These are phyloP conservation scores for Lipomyces sp. DNA, from an alignment of 805 yeast genomes.

Conservation along the genomic window DNA sequence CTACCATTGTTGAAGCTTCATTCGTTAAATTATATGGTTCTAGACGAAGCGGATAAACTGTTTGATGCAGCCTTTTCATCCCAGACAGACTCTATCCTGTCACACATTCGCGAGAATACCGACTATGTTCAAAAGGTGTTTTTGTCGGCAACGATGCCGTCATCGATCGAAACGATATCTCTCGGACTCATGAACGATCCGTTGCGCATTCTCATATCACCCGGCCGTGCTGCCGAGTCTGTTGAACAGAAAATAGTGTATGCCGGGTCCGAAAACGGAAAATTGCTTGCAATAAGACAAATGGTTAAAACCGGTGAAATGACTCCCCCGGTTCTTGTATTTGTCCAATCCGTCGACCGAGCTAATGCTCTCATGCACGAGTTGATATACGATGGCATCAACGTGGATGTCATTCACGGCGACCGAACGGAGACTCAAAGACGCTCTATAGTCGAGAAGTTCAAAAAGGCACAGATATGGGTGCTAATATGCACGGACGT, in stretches of 20 bases:
- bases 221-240: constrained; percentile 60
- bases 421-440: constrained; percentile 89
- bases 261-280: constrained; percentile 96
- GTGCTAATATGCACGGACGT: constrained; percentile 96
- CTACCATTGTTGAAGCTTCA: constrained; percentile 57
- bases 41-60: constrained; percentile 95
- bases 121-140: constrained; percentile 61
- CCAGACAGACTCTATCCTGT: constrained; percentile 83
- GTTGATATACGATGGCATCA: constrained; percentile 81
- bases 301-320: constrained; percentile 76
- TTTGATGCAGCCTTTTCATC: constrained; percentile 84
- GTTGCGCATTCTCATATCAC: constrained; percentile 83
- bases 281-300: constrained; percentile 84
- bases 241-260: constrained; percentile 80
- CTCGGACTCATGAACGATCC: constrained; percentile 80
- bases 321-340: constrained; percentile 88
- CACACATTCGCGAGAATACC: constrained; percentile 37
- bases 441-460: constrained; percentile 75
- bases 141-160: constrained; percentile 94
- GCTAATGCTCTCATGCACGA: constrained; percentile 96
- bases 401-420: constrained; percentile 94
- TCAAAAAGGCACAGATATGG: constrained; percentile 91
- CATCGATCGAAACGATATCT: constrained; percentile 87
- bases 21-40: constrained; percentile 67
- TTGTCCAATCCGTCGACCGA: constrained; percentile 85